phyloP scores from a whole-genome alignment of 768 basidiomycete genomes.

The Serpula lacrymans region DNA sequence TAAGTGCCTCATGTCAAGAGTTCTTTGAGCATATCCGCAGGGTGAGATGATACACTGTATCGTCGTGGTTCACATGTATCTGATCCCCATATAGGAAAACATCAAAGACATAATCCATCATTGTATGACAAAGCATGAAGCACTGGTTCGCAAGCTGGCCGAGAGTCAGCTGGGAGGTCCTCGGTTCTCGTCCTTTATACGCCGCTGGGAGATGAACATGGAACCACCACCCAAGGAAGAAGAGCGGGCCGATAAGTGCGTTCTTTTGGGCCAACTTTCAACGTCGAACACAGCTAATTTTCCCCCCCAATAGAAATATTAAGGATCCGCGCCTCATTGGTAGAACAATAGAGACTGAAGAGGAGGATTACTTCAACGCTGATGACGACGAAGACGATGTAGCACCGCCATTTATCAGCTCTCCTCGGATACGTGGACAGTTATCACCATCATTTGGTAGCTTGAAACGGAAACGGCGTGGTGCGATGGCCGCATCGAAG shows the following conservation, averaged over 20 bases:
- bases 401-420: constrained; percentile 28
- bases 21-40: constrained; percentile 89
- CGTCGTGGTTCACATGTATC: constrained; percentile 2
- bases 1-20: constrained; percentile 94
- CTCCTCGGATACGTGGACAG: constrained; percentile 21
- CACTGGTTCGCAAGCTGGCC: constrained; percentile 60
- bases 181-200: constrained; percentile 69
- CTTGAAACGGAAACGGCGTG: constrained; percentile 60
- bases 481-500: constrained; percentile 42
- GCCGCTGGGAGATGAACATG: constrained; percentile 89
- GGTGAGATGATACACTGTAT: constrained; percentile 42
- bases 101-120: constrained; percentile 80
- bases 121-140: constrained; percentile 76
- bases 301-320: constrained; percentile 29
- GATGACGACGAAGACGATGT: constrained; percentile 75
- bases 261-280: constrained; percentile 16
- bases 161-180: constrained; percentile 57
- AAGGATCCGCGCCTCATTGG: constrained; percentile 40
- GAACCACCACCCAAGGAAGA: constrained; percentile 64
- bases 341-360: constrained; percentile 63
- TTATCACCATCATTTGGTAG: constrained; percentile 30
- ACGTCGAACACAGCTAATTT: constrained; percentile 11
- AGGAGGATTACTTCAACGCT: constrained; percentile 92
- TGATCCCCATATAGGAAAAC: constrained; percentile 62
- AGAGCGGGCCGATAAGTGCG: constrained; percentile 50